phyloP scores from a whole-genome alignment of 345 rosid species.

The Salix arbutifolia region DNA sequence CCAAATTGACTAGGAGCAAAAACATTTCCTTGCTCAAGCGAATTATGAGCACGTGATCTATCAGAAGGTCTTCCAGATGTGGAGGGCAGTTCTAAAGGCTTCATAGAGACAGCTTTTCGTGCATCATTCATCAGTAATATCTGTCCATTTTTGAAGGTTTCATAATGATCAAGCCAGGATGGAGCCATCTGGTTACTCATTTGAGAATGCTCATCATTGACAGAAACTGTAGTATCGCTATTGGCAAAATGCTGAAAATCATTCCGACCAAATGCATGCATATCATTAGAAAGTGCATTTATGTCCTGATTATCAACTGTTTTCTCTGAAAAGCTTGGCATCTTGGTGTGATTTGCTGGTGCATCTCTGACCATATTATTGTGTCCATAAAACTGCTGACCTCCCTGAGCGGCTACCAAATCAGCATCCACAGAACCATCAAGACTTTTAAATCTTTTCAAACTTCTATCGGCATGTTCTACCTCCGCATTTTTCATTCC shows the following conservation, averaged over 20 bases:
- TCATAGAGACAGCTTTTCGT: conserved; percentile 27
- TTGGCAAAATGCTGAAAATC: conserved; percentile 20
- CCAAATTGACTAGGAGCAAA: conserved; percentile 31
- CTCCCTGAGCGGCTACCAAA: conserved; percentile 33
- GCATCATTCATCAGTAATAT: conserved; percentile 38
- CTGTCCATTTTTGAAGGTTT: conserved; percentile 63
- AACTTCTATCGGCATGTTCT: conserved; percentile 44
- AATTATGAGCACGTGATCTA: conserved; percentile 29
- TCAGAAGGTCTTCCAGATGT: conserved; percentile 43
- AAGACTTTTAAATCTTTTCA: conserved; percentile 48
- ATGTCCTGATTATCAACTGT: conserved; percentile 25
- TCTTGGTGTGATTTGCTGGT: conserved; percentile 17
- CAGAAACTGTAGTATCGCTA: conserved; percentile 31
- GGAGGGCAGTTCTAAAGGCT: conserved; percentile 38
- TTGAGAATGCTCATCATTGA: conserved; percentile 44
- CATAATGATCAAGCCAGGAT: conserved; percentile 70
- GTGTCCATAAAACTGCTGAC: conserved; percentile 37
- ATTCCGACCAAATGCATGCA: conserved; percentile 24
- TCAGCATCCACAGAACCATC: conserved; percentile 41
- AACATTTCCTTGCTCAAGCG: conserved; percentile 29
- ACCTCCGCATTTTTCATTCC: conserved; percentile 46
- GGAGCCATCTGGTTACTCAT: conserved; percentile 66
- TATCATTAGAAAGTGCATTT: conserved; percentile 33
- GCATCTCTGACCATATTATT: conserved; percentile 35
- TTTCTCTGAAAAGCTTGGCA: conserved; percentile 28